Percentiles rank a stretch among this genome's conserved stretches.
Evolutionary conservation across 495 filamentous ascomycete species (phyloP).

Genomic region (Aspergillus sclerotioniger): DNA sequence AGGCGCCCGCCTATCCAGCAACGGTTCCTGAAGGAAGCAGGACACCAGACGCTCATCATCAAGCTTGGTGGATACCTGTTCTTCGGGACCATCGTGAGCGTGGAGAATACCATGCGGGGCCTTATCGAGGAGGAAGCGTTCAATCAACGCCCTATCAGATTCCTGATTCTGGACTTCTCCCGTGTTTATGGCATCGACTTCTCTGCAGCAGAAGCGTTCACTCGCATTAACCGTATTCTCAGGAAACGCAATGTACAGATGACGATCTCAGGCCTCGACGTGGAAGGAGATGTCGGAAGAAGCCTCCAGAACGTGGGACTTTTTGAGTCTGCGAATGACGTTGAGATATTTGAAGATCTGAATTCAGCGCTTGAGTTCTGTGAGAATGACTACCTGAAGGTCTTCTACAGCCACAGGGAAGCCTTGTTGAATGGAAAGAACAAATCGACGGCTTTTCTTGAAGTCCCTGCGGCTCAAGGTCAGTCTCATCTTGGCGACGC

Average conservation of each 20-base stretch:
- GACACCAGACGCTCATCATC: constrained; percentile 80
- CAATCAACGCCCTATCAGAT: constrained; percentile 72
- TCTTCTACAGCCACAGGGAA: constrained; percentile 64
- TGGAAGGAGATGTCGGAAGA: constrained; percentile 70
- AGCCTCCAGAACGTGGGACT: constrained; percentile 79
- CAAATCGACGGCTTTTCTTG: constrained; percentile 32
- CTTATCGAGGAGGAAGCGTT: constrained; percentile 83
- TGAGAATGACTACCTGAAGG: constrained; percentile 90
- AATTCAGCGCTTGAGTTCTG: constrained; percentile 91
- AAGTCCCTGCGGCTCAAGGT: constrained; percentile 47
- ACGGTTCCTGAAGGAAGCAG: constrained; percentile 78
- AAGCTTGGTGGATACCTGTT: constrained; percentile 92
- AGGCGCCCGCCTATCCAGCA: constrained; percentile 86
- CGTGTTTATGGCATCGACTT: constrained; percentile 93
- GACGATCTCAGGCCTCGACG: constrained; percentile 74
- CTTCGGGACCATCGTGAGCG: constrained; percentile 93
- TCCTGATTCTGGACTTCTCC: constrained; percentile 83
- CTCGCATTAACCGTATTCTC: constrained; percentile 81
- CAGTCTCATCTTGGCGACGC: constrained; percentile 34
- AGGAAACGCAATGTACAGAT: constrained; percentile 69
- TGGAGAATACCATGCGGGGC: constrained; percentile 80
- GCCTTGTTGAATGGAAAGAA: constrained; percentile 32
- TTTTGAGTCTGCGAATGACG: constrained; percentile 61
- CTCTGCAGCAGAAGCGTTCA: constrained; percentile 92
- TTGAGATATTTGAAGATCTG: constrained; percentile 80